Evolutionary conservation across 2,329 filamentous ascomycete genomes (phyloP).

Genomic region (Xylariaceae sp.): DNA sequence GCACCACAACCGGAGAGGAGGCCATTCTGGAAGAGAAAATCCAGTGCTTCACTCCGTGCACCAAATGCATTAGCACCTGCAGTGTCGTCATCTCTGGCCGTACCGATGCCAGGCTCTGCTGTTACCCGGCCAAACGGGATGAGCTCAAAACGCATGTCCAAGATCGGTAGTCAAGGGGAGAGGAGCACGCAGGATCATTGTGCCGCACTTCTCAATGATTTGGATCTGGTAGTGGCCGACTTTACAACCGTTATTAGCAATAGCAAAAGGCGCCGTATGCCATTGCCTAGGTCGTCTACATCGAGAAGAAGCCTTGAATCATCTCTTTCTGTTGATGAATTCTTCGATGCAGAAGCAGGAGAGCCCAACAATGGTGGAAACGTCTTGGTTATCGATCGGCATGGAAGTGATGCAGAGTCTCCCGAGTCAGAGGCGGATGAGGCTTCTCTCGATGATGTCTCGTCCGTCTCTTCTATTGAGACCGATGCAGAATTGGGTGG

Average conservation of each 20-base stretch:
- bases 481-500: conserved; percentile 63
- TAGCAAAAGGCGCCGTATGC: conserved; percentile 77
- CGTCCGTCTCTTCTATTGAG: conserved; percentile 65
- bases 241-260: conserved; percentile 79
- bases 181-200: conserved; percentile 81
- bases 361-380: conserved; percentile 63
- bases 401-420: conserved; percentile 72
- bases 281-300: conserved; percentile 57
- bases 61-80: conserved; percentile 50
- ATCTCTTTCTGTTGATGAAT: conserved; percentile 79
- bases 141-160: conserved; percentile 46
- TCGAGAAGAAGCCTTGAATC: conserved; percentile 79
- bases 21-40: conserved; percentile 92
- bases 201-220: conserved; percentile 79
- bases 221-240: conserved; percentile 83
- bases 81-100: conserved; percentile 49
- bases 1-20: conserved; percentile 62
- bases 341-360: conserved; percentile 87
- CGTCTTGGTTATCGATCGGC: conserved; percentile 74
- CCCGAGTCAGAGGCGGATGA: conserved; percentile 63
- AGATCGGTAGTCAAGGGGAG: conserved; percentile 57
- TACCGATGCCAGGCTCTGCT: conserved; percentile 50
- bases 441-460: conserved; percentile 59
- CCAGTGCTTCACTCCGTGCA: conserved; percentile 60
- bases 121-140: conserved; percentile 43